A percentile compares a stretch with the other conserved stretches of the same genome.
Conservation (phyloP, 2,329 filamentous ascomycete species). For the Ceratocystis colombiana region DNA sequence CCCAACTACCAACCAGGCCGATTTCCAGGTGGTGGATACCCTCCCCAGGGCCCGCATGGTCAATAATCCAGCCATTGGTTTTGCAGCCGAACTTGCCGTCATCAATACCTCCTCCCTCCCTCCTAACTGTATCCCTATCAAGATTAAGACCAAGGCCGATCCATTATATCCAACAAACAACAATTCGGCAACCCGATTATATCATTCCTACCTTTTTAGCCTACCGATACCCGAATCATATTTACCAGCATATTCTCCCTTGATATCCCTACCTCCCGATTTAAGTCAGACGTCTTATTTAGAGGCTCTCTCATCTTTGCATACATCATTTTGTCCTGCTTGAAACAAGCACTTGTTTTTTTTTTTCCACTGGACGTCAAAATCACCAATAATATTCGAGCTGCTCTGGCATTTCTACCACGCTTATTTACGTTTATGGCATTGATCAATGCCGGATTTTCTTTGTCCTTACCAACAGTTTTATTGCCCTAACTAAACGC, state of each 20-base stretch:
- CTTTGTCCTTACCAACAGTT: neutral
- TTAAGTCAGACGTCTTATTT: neutral
- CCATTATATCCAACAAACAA: neutral
- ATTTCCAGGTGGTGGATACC: conserved; percentile 11
- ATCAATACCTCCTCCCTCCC: neutral
- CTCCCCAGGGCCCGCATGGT: conserved; percentile 1
- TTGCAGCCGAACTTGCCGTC: neutral
- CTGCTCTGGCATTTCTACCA: neutral
- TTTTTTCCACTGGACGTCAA: neutral
- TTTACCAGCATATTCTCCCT: neutral
- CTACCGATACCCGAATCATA: neutral
- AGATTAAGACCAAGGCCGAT: neutral
- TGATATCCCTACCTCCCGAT: neutral
- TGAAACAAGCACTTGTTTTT: conserved; percentile 1
- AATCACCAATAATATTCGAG: neutral
- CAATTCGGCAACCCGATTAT: neutral
- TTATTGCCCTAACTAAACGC: neutral
- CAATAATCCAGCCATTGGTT: neutral
- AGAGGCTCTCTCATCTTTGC: neutral
- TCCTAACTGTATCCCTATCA: neutral
- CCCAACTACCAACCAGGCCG: conserved; percentile 16
- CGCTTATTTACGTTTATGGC: neutral
- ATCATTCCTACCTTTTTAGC: neutral
- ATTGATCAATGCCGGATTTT: neutral
- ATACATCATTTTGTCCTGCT: neutral